Evolutionary conservation across 306 rosid genomes (phyloP), one percentile per base, ranked within the genome.

Genomic region (Prosopis cineraria): DNA sequence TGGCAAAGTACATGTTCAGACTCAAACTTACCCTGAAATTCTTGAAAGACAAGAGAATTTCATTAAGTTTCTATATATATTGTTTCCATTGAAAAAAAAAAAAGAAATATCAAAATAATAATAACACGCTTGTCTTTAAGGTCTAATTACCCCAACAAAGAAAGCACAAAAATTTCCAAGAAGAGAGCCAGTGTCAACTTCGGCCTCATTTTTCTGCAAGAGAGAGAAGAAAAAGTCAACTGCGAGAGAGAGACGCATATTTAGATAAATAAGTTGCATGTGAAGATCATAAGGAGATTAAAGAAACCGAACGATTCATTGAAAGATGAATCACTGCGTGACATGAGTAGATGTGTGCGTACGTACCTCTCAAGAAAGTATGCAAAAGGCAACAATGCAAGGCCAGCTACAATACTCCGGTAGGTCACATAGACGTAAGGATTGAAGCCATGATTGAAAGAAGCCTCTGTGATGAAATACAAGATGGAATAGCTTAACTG

Each of bases 131-230:
- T 58, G 8, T 56, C 6, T 24, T 20, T 3, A 55, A 10, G 30
- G 58, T 1, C 58, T 16, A 1, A 31, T 40, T 84, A 90, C 93
- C 90, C 91, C 8, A 90, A 55, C 30, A 55, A 81, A 30, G 93
- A 90, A 2, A 90, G 90, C 76, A 90, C 69, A 76, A 82, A 87
- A 29, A 90, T 81, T 66, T 90, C 91, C 60, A 85, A 62, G 20
- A 87, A 69, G 16, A 87, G 87, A 55, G 84, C 56, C 10, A 75
- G 6, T 5, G 87, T 85, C 53, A 90, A 84, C 85, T 79, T 81
- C 17, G 93, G 90, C 68, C 90, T 85, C 22, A 74, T 69, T 45
- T 78, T 82, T 69, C 93, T 85, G 85, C 84, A 63, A 30, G 9
- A 30, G 9, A 55, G 52, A 56, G 16, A 53, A 39, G 25, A 27